Base-by-base conservation (phyloP, 139 green algal genomes). In the Tetraselmis chui region DNA sequence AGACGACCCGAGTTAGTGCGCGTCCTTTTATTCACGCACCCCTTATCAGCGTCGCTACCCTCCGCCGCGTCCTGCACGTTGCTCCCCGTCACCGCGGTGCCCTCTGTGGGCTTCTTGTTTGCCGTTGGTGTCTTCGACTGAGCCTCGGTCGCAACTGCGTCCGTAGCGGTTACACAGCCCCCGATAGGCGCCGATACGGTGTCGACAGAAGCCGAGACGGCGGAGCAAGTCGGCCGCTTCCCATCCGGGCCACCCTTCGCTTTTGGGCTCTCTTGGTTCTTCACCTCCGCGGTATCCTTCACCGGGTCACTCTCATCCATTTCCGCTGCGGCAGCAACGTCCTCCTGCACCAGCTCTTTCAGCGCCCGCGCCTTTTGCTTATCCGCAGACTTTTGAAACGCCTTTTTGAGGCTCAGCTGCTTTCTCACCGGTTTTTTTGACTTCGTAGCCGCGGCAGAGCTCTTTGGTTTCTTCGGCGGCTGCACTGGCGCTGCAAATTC, bases 1-100 rank as follows among this genome's bases (percentile, higher is more conserved):
- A 92, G 82, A 80, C 88, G 45, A 67, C 45, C 45, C 5, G 45
- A 5, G 45, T 67, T 67, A 67, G 45, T 67, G 45, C 45, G 45
- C 45, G 45, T 67, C 45, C 45, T 5, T 18, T 67, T 67, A 67
- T 67, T n/a, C n/a, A n/a, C n/a, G n/a, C n/a, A n/a, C n/a, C n/a
- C n/a, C n/a, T n/a, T 67, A 67, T 5, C 45, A 5, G 45, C 18
- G 18, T 67, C 45, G 45, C 11, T 67, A 18, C 45, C 45, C 11
- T 18, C 45, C 18, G 45, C 18, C 45, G 45, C 11, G 45, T 5
- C 11, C 45, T 67, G 45, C 45, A 18, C 45, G 5, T 67, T 18
- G 45, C 11, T 18, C 45, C 11, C 45, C 45, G 18, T 25, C 45
- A 5, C 45, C 45, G 45, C 45, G 11, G 5, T 18, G 11, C 18